Evolutionary conservation across 1,284 basidiomycete genomes (phyloP), one percentile per base, ranked within the genome.

Genomic region (Porogramme epimiltina): DNA sequence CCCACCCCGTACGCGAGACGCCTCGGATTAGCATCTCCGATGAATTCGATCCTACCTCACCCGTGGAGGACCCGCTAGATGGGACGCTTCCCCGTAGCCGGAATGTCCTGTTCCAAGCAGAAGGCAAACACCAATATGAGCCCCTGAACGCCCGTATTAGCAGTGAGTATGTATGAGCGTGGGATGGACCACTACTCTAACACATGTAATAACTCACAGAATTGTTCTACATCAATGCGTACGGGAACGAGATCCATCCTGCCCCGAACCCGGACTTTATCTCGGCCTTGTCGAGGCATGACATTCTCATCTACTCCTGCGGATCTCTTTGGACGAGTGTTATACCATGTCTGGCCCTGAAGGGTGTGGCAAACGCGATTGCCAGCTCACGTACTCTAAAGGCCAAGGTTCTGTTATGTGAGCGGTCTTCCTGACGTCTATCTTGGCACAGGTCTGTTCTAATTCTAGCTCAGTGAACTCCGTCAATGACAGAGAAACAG

Each of bases 291-390:
- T 69, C 72, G 1, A 71, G 79, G n/a, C 81, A 81, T 49, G 82
- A 89, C 58, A 78, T 90, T 2, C 73, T 98, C 26, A 84, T 98
- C 3, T 97, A 96, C 69, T 94, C 92, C 2, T 95, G 93, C 67
- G 94, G 93, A 1, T 95, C 93, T 0, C 73, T 97, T 2, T 98
- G 92, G 92, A 97, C 95, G 23, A 93, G 91, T 61, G 91, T 98
- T 59, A 84, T 97, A 16, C 95, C 96, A 0, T 97, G 95, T 67
- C 79, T 99, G 16, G 88, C 91, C 0, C 72, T 99, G 15, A 84
- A 87, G 45, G 91, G 91, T 4, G 85, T 98, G 4, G 93, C 88
- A 1, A 73, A 80, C 25, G 81, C 82, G 10, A 95, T 98, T 54
- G 91, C 92, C 6, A 76, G 81, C 37, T 95, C 93, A 15, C 72